Evolutionary conservation across 495 filamentous ascomycete species (phyloP), one percentile per base, ranked within the genome.

Genomic region (Penicillium bialowiezense): DNA sequence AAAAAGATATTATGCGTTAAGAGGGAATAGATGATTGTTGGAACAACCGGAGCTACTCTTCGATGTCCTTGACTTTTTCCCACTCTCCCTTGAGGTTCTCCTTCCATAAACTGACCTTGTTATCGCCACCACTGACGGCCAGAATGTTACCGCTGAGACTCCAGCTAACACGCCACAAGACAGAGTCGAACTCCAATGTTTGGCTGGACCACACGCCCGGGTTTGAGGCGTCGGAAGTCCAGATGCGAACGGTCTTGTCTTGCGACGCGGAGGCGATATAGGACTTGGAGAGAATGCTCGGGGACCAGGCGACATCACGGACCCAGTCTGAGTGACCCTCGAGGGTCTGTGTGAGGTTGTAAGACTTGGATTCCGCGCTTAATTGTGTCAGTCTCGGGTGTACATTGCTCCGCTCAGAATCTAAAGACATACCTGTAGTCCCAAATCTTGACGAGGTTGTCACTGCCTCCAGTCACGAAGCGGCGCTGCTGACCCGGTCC

Each of bases 131-230:
- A 58, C 83, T 88, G 45, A 95, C 91, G 12, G 95, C 95, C 55
- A 99, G 75, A 31, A 97, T 93, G 71, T 99, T 99, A 17, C 95
- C 95, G 71, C 90, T 96, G 55, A 97, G 77, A 59, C 89, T 95
- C 95, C 95, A 99, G 75, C 90, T 96, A 12, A 96, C 93, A 31
- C 92, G 82, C 95, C 95, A 99, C 52, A 96, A 75, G 41, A 91
- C 89, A 9, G 83, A 82, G 8, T 96, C 92, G 53, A 99, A 95
- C 50, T 84, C 80, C 50, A 97, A 77, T 19, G 84, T 80, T 67
- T 91, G 91, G 71, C 81, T 84, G 34, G 80, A 76, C 95, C 95
- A 99, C 59, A 89, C 77, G 32, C 70, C 64, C 44, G 75, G 71
- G 62, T 70, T 69, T 46, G 80, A 77, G 10, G 80, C 75, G 55